These are phyloP conservation scores for Pleurotus tuber-regium DNA, from an alignment of 768 basidiomycete genomes.

Conservation along the genomic window DNA sequence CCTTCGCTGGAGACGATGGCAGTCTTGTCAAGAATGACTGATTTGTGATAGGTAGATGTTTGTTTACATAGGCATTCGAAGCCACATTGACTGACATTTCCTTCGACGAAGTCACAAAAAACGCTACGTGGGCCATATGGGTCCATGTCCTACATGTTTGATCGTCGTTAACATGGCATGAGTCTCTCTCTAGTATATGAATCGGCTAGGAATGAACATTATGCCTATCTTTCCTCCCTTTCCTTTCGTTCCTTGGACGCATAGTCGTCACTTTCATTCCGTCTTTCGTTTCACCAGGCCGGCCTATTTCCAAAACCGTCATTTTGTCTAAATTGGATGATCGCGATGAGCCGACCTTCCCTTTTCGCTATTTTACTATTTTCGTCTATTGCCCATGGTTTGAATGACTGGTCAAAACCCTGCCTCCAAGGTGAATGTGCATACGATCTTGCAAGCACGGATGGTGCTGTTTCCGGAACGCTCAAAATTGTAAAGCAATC, in stretches of 20 bases:
- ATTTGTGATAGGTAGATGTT: too few species aligned
- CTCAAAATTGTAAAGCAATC: slow-evolving; percentile 33
- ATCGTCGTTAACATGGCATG: neutral
- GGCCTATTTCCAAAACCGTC: neutral
- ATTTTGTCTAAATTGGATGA: neutral
- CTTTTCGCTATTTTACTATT: slow-evolving; percentile 14
- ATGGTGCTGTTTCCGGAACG: slow-evolving; percentile 33
- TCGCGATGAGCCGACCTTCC: neutral
- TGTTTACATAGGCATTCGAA: too few species aligned
- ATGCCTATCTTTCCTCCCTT: neutral
- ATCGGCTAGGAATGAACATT: neutral
- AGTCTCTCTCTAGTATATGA: neutral
- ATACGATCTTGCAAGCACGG: slow-evolving; percentile 33
- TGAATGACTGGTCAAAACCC: slow-evolving; percentile 43
- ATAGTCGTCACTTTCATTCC: slow-evolving; percentile 4
- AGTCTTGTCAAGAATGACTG: too few species aligned
- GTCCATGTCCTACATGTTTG: neutral
- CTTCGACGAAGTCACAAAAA: too few species aligned
- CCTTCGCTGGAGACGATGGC: too few species aligned
- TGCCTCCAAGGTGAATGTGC: slow-evolving; percentile 37
- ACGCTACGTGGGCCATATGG: too few species aligned
- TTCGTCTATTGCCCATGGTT: slow-evolving; percentile 23
- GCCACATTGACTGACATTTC: too few species aligned
- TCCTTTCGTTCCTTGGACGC: slow-evolving; percentile 8
- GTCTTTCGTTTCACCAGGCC: slow-evolving; percentile 8